Evolutionary conservation across 2,329 filamentous ascomycete species (phyloP).

Genomic region (Verticillium isaacii): DNA sequence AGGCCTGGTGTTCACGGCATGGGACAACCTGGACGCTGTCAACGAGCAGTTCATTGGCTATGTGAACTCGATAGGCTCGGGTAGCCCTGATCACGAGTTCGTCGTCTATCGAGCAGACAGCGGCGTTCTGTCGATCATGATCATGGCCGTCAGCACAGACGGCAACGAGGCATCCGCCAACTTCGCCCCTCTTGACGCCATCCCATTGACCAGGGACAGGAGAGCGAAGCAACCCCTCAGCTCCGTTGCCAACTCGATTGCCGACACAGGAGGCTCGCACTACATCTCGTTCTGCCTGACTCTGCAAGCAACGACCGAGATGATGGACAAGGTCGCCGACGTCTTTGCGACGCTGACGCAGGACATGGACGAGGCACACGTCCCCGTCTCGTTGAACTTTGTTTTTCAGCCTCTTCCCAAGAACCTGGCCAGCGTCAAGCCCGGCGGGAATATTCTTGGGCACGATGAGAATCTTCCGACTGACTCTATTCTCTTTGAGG

Average conservation of each 20-base stretch:
- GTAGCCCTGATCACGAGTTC: conserved; percentile 3
- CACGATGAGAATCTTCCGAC: conserved; percentile 4
- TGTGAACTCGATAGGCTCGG: neutral
- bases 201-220: conserved; percentile 3
- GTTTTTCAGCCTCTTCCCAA: conserved; percentile 9
- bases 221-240: neutral
- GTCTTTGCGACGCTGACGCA: neutral
- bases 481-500: conserved; percentile 2
- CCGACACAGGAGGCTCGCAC: conserved; percentile 1
- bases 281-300: conserved; percentile 5
- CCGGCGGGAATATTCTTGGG: conserved; percentile 4
- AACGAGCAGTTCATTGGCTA: neutral
- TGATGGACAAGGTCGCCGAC: conserved; percentile 4
- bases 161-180: conserved; percentile 3
- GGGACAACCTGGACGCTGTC: neutral
- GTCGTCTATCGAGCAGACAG: neutral
- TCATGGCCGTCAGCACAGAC: conserved; percentile 4
- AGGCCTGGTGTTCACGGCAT: conserved; percentile 1
- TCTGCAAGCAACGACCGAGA: neutral
- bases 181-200: conserved; percentile 2
- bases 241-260: conserved; percentile 2
- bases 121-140: neutral
- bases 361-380: neutral
- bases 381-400: conserved; percentile 9
- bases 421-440: conserved; percentile 5